Base-by-base conservation (phyloP, 306 rosid genomes). In the Quercus aquifolioides region DNA sequence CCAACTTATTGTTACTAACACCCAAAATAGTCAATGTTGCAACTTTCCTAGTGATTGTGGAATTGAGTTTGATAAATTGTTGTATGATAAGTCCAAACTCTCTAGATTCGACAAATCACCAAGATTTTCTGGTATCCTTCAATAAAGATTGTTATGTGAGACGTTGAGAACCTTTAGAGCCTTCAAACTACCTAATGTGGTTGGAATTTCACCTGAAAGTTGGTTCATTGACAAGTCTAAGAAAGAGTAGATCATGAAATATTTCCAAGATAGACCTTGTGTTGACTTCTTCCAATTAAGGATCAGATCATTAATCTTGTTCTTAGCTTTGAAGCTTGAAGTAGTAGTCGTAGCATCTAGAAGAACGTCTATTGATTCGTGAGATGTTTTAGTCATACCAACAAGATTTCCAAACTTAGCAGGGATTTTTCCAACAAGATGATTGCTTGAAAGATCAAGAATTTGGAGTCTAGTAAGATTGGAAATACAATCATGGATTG, bases 251-350 rank as follows among this genome's bases (percentile, higher is more conserved):
- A 38, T 38, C n/a, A 26, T 5, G 1, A 82, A 79, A 64, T 75
- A 74, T 19, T 20, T 52, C 26, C 74, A 26, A 4, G 79, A 51
- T 46, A 82, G 79, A 23, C 75, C 82, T 33, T 7, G 76, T 30
- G 28, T 65, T 26, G 79, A 72, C 11, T 55, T 76, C 67, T 82
- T 82, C 85, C 85, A 82, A 30, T 77, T 82, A 5, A 82, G 64
- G 14, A 73, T 21, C 79, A 82, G 68, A 74, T 82, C 82, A 19
- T 41, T 62, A 69, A 72, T 64, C 75, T 69, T 60, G 7, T 13
- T n/a, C n/a, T n/a, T n/a, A n/a, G n/a, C 51, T 6, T 28, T 3
- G 14, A 83, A 38, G n/a, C 64, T 46, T 10, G 2, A 38, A 7
- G 10, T 1, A 6, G 43, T 0, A 38, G 43, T 38, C 10, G 6